Conservation (phyloP, 192 early-diverging fungal species). For the Linnemannia schmuckeri region DNA sequence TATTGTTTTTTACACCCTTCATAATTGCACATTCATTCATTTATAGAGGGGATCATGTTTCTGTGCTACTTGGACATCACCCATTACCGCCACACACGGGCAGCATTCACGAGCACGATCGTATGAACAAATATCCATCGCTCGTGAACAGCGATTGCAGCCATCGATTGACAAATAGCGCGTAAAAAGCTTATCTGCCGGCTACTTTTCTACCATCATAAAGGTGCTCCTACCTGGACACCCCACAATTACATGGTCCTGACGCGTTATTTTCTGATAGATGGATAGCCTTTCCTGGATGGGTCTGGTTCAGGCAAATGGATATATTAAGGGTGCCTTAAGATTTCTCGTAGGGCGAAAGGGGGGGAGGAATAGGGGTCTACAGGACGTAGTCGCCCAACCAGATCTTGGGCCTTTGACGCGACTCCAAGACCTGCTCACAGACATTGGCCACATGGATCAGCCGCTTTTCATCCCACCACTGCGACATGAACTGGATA, state of each 20-base stretch:
- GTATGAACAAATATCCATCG: neutral
- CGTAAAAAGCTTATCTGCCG: neutral
- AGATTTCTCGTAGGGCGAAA: neutral
- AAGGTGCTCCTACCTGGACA: neutral
- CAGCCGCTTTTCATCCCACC: conserved; percentile 77
- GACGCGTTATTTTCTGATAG: neutral
- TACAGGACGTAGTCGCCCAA: conserved; percentile 27
- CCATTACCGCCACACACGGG: no score
- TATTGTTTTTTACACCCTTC: neutral
- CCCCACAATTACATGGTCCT: neutral
- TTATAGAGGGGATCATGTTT: no score
- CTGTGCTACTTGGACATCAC: no score
- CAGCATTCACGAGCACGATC: no score
- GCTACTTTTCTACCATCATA: neutral
- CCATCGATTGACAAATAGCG: neutral
- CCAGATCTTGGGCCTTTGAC: conserved; percentile 58
- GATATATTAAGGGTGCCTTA: neutral
- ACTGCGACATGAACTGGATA: conserved; percentile 75
- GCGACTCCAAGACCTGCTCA: conserved; percentile 60
- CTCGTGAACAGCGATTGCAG: neutral
- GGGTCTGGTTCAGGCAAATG: neutral
- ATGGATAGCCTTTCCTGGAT: neutral
- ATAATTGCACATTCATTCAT: neutral
- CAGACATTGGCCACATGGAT: conserved; percentile 69
- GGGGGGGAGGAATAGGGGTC: neutral